Conservation (phyloP, 768 basidiomycete species). For the Tubosaeta sp. region DNA sequence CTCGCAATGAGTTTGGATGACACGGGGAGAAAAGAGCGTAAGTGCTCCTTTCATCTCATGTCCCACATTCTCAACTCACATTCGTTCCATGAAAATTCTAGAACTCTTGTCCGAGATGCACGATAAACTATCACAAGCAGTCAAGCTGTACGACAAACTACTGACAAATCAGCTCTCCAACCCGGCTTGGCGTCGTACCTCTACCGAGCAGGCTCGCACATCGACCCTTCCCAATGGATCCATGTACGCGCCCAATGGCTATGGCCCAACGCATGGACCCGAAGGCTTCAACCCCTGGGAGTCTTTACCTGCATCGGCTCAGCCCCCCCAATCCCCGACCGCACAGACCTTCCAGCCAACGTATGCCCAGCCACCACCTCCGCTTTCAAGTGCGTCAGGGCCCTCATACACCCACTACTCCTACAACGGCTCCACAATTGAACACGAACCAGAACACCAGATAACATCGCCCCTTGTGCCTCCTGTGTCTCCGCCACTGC, state of each 20-base stretch:
- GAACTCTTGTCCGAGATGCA: constrained; percentile 93
- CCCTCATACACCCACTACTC: constrained; percentile 16
- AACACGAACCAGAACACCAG: constrained; percentile 13
- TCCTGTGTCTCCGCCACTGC: constrained; percentile 8
- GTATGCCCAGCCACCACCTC: constrained; percentile 22
- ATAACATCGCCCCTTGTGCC: constrained; percentile 9
- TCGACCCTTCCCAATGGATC: constrained; percentile 27
- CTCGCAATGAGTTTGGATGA: constrained; percentile 82
- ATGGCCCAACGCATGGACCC: constrained; percentile 24
- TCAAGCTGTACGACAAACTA: constrained; percentile 86
- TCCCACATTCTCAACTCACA: neutral
- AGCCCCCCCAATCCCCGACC: constrained; percentile 25
- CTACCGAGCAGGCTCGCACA: constrained; percentile 17
- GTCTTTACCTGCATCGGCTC: constrained; percentile 19
- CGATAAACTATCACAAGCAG: constrained; percentile 86
- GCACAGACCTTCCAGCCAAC: constrained; percentile 29
- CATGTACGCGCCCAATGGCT: constrained; percentile 25
- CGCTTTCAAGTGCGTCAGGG: constrained; percentile 9
- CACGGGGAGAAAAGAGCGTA: constrained; percentile 80
- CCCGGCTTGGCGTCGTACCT: constrained; percentile 53
- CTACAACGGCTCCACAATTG: constrained; percentile 5
- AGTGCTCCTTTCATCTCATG: constrained; percentile 24
- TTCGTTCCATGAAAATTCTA: constrained; percentile 23
- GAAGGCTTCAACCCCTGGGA: constrained; percentile 33
- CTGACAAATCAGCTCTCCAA: constrained; percentile 78